Percentiles rank a stretch among this genome's conserved stretches.
phyloP scores from a whole-genome alignment of 352 stramenopile species.

The Pythium utonaiense region DNA sequence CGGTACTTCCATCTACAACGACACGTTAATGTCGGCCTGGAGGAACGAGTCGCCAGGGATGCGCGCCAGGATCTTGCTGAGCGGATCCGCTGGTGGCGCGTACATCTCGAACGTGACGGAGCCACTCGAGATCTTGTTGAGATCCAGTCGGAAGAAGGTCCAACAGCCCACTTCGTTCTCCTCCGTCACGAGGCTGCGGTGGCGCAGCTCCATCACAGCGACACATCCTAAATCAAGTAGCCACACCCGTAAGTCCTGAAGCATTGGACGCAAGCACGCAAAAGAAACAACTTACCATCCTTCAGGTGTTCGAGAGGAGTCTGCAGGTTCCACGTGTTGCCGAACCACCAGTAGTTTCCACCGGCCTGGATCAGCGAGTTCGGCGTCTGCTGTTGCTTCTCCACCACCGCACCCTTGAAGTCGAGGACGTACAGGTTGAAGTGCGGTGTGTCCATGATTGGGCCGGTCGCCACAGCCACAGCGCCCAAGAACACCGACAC shows the following conservation, averaged over 20 bases:
- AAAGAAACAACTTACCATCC: conserved; percentile 59
- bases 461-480: conserved; percentile 73
- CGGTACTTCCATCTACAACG: conserved; percentile 42
- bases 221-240: conserved; percentile 58
- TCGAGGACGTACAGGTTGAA: conserved; percentile 87
- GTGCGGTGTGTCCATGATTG: conserved; percentile 85
- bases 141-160: conserved; percentile 87
- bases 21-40: conserved; percentile 87
- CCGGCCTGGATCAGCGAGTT: conserved; percentile 86
- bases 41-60: conserved; percentile 86
- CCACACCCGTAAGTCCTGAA: neutral
- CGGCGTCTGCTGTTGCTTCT: conserved; percentile 68
- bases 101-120: conserved; percentile 89
- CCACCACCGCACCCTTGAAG: conserved; percentile 62
- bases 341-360: conserved; percentile 88
- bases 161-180: conserved; percentile 86
- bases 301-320: conserved; percentile 83
- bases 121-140: conserved; percentile 86
- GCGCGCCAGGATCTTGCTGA: conserved; percentile 83
- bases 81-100: conserved; percentile 73
- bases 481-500: conserved; percentile 83
- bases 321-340: conserved; percentile 87
- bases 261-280: no score
- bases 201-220: conserved; percentile 82
- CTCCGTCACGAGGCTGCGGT: conserved; percentile 79